Evolutionary conservation across 305 asterid genomes (phyloP).

Genomic region (Fraxinus dipetala): DNA sequence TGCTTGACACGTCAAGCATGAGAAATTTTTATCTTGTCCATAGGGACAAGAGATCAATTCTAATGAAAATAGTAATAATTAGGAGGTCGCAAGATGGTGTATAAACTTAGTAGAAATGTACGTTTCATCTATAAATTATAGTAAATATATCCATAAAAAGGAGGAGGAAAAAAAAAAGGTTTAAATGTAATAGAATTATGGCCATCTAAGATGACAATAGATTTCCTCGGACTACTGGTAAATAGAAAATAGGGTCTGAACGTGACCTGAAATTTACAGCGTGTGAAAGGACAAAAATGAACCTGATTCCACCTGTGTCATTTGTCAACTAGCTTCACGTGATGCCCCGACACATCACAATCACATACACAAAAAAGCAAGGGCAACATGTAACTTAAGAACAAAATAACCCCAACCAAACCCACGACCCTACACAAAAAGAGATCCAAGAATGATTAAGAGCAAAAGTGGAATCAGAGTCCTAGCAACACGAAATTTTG

Average conservation of each 20-base stretch:
- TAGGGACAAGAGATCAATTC: too few species aligned
- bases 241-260: neutral
- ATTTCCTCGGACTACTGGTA: constrained; percentile 32
- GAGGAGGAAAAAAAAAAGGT: too few species aligned
- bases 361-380: constrained; percentile 31
- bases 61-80: neutral
- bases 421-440: constrained; percentile 25
- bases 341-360: constrained; percentile 40
- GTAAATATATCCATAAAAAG: neutral
- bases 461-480: constrained; percentile 44
- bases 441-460: constrained; percentile 36
- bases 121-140: neutral
- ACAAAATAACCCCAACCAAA: constrained; percentile 27
- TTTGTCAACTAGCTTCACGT: constrained; percentile 65
- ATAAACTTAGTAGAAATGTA: neutral
- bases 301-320: constrained; percentile 40
- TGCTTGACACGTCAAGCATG: too few species aligned
- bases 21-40: too few species aligned
- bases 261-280: constrained; percentile 59
- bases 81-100: neutral
- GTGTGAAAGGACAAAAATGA: constrained; percentile 49
- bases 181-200: neutral
- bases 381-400: constrained; percentile 9
- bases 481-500: neutral
- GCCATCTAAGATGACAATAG: neutral